phyloP scores from a whole-genome alignment of 2,329 filamentous ascomycete species.

The Cercospora beticola region DNA sequence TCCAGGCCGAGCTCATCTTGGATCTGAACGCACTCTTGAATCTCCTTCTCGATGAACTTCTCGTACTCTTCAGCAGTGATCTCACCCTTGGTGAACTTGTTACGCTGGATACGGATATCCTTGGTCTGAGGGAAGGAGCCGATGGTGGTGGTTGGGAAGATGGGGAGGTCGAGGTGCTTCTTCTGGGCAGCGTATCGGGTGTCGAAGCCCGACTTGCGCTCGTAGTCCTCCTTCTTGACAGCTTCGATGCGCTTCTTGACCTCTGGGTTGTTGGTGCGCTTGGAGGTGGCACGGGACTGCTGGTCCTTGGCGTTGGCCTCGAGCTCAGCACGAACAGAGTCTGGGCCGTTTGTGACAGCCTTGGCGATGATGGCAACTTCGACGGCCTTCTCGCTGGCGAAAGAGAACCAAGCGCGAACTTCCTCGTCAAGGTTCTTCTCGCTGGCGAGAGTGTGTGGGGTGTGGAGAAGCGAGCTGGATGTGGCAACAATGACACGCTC shows the following conservation, averaged over 20 bases:
- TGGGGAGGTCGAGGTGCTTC: slow-evolving; percentile 86
- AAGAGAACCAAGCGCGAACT: slow-evolving; percentile 97
- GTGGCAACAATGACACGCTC: slow-evolving; percentile 96
- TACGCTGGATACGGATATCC: slow-evolving; percentile 94
- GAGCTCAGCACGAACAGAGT: slow-evolving; percentile 79
- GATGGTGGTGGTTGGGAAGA: slow-evolving; percentile 99
- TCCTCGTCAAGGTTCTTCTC: slow-evolving; percentile 98
- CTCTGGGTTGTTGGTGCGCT: slow-evolving; percentile 92
- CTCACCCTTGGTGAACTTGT: slow-evolving; percentile 98
- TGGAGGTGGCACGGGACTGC: slow-evolving; percentile 85
- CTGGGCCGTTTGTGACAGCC: slow-evolving; percentile 90
- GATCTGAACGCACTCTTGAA: slow-evolving; percentile 89
- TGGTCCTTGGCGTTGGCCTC: slow-evolving; percentile 97
- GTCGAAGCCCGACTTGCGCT: slow-evolving; percentile 88
- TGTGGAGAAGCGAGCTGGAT: slow-evolving; percentile 96
- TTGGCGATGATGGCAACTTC: slow-evolving; percentile 94
- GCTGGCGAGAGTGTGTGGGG: slow-evolving; percentile 93
- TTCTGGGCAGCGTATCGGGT: slow-evolving; percentile 83
- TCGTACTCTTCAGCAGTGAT: slow-evolving; percentile 92
- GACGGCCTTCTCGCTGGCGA: slow-evolving; percentile 88
- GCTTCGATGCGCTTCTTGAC: slow-evolving; percentile 96
- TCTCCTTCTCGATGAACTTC: slow-evolving; percentile 99
- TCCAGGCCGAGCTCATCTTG: slow-evolving; percentile 98
- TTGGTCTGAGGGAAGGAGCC: slow-evolving; percentile 99
- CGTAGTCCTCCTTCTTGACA: slow-evolving; percentile 80